These are phyloP conservation scores for Colletotrichum sp. DNA, from an alignment of 2,329 filamentous ascomycete genomes.

Conservation along the genomic window DNA sequence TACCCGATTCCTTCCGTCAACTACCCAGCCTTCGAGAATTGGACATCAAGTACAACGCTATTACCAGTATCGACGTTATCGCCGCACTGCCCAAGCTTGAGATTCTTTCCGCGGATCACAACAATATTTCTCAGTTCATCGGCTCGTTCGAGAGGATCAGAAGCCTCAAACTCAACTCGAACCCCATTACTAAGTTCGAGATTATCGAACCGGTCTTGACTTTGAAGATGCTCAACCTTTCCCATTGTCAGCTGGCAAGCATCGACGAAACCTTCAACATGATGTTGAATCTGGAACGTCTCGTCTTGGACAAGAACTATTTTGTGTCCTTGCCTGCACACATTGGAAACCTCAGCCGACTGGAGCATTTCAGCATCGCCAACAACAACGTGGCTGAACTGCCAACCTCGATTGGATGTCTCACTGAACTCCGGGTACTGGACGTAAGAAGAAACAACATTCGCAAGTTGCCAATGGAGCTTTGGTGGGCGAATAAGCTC, in stretches of 20 bases:
- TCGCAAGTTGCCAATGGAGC: slow-evolving; percentile 83
- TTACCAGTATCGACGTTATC: slow-evolving; percentile 87
- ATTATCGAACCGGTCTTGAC: slow-evolving; percentile 79
- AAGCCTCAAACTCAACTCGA: slow-evolving; percentile 88
- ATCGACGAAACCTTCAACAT: slow-evolving; percentile 90
- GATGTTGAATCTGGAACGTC: slow-evolving; percentile 83
- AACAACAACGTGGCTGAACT: slow-evolving; percentile 87
- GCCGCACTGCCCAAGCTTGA: slow-evolving; percentile 86
- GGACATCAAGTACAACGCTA: slow-evolving; percentile 91
- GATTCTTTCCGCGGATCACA: slow-evolving; percentile 89
- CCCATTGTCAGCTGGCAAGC: slow-evolving; percentile 88
- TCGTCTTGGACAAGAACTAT: slow-evolving; percentile 93
- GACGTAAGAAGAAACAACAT: slow-evolving; percentile 96
- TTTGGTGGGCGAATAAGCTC: slow-evolving; percentile 94
- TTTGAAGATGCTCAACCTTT: slow-evolving; percentile 85
- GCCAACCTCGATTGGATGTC: slow-evolving; percentile 85
- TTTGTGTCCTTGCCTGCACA: slow-evolving; percentile 88
- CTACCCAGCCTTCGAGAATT: slow-evolving; percentile 84
- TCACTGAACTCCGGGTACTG: slow-evolving; percentile 82
- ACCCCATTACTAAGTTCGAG: slow-evolving; percentile 93
- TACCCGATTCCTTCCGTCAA: slow-evolving; percentile 76
- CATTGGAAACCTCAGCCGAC: slow-evolving; percentile 79
- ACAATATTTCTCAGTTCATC: slow-evolving; percentile 87
- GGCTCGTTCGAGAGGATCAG: slow-evolving; percentile 87
- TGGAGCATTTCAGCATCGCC: slow-evolving; percentile 93